Evolutionary conservation across 768 basidiomycete species (phyloP), one percentile per base, ranked within the genome.

Genomic region (Lentinus brumalis): DNA sequence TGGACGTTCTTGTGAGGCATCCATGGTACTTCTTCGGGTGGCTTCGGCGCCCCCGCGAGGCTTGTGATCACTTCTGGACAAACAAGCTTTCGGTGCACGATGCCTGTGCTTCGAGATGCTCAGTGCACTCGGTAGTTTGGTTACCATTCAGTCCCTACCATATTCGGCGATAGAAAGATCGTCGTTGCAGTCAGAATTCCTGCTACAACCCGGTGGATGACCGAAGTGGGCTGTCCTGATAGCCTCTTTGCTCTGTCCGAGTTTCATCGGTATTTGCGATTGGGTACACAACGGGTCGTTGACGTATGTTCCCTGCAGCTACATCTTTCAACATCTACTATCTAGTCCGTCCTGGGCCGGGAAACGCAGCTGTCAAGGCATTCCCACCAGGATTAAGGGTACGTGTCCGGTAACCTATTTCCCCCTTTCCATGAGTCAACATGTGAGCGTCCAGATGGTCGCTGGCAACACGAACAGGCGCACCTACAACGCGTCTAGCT

Each of bases 401-500:
- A 59, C 14, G 61, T 49, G 11, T 29, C 26, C 29, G 7, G 10
- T n/a, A 1, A 16, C 31, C 18, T 39, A 18, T 30, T 5, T 26
- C 14, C 10, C n/a, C 12, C 21, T 8, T 38, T 26, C 11, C 21
- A 21, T 5, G n/a, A 18, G 9, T 16, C 18, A 69, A 70, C 40
- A 63, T 70, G 50, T n/a, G 21, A 18, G 18, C 21, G 7, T 9
- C 4, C 42, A 63, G 61, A 70, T 76, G 68, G 44, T 76, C 11
- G 66, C 70, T n/a, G 75, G 75, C 21, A 66, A 70, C 65, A 67
- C 71, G 2, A 65, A 57, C 53, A 63, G 70, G 38, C 67, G 67
- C 16, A 64, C 66, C 21, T 76, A 76, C 71, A 71, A 76, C 62
- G 59, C 65, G 1, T 65, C 67, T n/a, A 62, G 54, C 53, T 70